Evolutionary conservation across 75 land plant genomes (phyloP), one percentile per base, ranked within the genome.

Genomic region (Cupressus sempervirens): DNA sequence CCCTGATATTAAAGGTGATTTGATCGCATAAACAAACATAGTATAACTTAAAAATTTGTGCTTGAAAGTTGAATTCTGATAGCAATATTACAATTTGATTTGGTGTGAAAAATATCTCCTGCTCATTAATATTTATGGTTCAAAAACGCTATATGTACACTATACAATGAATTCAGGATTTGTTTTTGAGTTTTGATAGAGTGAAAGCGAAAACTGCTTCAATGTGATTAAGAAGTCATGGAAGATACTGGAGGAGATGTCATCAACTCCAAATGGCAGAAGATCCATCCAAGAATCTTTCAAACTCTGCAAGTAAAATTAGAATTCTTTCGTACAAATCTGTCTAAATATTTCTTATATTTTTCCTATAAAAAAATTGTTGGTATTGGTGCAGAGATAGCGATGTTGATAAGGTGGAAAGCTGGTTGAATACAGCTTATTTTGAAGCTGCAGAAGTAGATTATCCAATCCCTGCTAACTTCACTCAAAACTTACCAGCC

Each of bases 261-360:
- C 90, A 46, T 65, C 90, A 13, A 67, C 75, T 75, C 91, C 87
- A 76, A 62, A 29, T 6, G 95, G 94, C n/a, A 86, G 87, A 4
- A 85, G 88, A 41, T 85, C 84, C 35, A 84, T 94, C 2, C 85
- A 85, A 70, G 62, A 83, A 38, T 79, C 75, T 73, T 93, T 94
- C 72, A 86, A 87, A 38, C 87, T 89, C 84, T 94, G 95, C 90
- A 86, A 82, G 95, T 93, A 89, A 23, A 11, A 20, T n/a, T 29
- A 62, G 1, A 23, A 62, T 62, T 15, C n/a, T n/a, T 72, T 1
- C 13, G 35, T 32, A 72, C 3, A 72, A 72, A 5, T 23, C 20
- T 20, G 67, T 62, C 26, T 5, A 5, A n/a, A 62, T 20, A 5
- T 62, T 62, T 62, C 8, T 7, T 62, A 7, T 26, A 7, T 26